A percentile compares a stretch with the other conserved stretches of the same genome.
phyloP scores from a whole-genome alignment of 306 rosid species.

The Castanea mollissima region DNA sequence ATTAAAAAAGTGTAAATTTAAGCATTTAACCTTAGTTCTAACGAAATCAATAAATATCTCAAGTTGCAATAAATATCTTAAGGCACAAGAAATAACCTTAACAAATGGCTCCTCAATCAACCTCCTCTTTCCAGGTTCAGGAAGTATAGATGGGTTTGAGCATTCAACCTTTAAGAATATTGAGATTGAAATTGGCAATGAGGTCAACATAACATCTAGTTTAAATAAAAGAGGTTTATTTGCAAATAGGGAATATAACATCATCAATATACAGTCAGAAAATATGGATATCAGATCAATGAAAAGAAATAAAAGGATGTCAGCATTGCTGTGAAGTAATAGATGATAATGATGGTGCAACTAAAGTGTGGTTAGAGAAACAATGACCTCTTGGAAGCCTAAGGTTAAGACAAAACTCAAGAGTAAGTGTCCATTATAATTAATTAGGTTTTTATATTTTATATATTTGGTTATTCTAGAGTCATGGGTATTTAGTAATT shows the following conservation, averaged over 20 bases:
- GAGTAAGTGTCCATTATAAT: no score
- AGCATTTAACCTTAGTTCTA: no score
- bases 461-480: no score
- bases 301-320: neutral
- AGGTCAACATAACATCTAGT: conserved; percentile 18
- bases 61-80: conserved; percentile 1
- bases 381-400: no score
- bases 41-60: no score
- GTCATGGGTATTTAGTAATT: no score
- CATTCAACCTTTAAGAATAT: conserved; percentile 55
- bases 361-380: no score
- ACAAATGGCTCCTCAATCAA: conserved; percentile 82
- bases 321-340: neutral
- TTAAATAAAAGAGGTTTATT: neutral
- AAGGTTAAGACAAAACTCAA: no score
- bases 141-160: conserved; percentile 80
- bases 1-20: no score
- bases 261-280: neutral
- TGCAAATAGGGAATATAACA: neutral
- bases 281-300: neutral
- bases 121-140: conserved; percentile 71
- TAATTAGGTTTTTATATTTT: no score
- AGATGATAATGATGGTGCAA: no score
- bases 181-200: conserved; percentile 24
- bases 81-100: conserved; percentile 43